Conservation (phyloP, 768 basidiomycete genomes). For the Hirschioporus abietinus region DNA sequence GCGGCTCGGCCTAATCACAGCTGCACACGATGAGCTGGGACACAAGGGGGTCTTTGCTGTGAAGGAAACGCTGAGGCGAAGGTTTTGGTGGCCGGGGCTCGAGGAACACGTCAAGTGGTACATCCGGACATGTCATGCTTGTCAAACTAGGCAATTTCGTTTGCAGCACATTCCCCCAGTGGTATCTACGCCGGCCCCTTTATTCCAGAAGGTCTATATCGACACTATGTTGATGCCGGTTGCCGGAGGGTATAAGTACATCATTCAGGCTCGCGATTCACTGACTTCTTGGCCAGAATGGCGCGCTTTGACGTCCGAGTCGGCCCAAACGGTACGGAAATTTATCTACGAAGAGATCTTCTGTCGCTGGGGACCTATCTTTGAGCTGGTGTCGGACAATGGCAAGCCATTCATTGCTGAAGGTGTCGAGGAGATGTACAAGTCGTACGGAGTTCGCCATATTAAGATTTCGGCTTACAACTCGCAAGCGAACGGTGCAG, state of each 20-base stretch:
- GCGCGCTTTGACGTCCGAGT: conserved; percentile 24
- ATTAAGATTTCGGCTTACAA: conserved; percentile 39
- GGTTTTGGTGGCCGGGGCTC: conserved; percentile 24
- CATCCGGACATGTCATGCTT: conserved; percentile 29
- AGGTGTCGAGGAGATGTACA: too few relatives aligned
- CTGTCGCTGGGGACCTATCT: conserved; percentile 35
- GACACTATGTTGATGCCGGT: conserved; percentile 37
- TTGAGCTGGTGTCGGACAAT: conserved; percentile 39
- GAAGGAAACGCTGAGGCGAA: not conserved
- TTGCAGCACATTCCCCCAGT: conserved; percentile 21
- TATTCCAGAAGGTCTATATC: conserved; percentile 32
- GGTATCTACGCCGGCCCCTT: conserved; percentile 13
- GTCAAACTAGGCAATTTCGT: conserved; percentile 24
- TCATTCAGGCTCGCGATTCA: conserved; percentile 32
- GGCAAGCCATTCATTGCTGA: conserved; percentile 24
- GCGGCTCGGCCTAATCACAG: conserved; percentile 8
- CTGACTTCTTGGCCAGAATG: conserved; percentile 31
- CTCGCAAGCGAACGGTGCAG: conserved; percentile 33
- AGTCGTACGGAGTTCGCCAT: conserved; percentile 30
- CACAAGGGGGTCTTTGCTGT: conserved; percentile 19
- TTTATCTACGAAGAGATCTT: conserved; percentile 34
- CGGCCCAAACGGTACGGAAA: conserved; percentile 18
- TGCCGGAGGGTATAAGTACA: conserved; percentile 26
- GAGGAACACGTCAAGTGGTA: conserved; percentile 16
- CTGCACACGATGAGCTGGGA: conserved; percentile 16